Evolutionary conservation across 371 early-diverging fungal genomes (phyloP), one percentile per base, ranked within the genome.

Genomic region (Syncephalastrum contaminatum): DNA sequence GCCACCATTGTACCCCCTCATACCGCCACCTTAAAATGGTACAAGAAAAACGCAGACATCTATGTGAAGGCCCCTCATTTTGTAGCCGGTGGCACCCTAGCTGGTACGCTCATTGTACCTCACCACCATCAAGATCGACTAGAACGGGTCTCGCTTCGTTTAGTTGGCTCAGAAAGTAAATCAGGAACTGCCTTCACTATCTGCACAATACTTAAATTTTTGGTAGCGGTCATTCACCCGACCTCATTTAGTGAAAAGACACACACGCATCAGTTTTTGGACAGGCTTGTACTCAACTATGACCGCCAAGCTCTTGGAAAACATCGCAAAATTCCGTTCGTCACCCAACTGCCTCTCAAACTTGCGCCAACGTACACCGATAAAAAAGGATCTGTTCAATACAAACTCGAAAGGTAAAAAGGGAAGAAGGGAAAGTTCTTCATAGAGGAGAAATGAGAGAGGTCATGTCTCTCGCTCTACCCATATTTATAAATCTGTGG

Each of bases 1-100:
- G 36, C 46, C 18, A 42, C 57, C 14, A 27, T 41, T 20, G 46
- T 48, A 6, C 25, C 59, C 46, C 58, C 5, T 39, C 45, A 14
- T 14, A 7, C 18, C 2, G 0, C 49, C 46, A 30, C 4, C 18
- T 6, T 21, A 16, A 54, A 59, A 43, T n/a, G 54, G 47, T 43
- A 59, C n/a, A 63, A 53, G 16, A 62, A 62, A 42, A 24, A 54
- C 15, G 51, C 58, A 22, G 45, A 47, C 4, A 61, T 74, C 3
- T 71, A 55, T 50, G 43, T 68, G 27, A 74, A 68, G 56, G 59
- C 75, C 22, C 69, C 75, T 20, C 67, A 63, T 54, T 64, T 53
- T 13, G 58, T 71, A 4, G 68, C 69, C 21, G 69, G 69, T 36
- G 66, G 67, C 18, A 42, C 62, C 14, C 43, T 74, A 0, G 40